These are phyloP conservation scores for Phytophthora multivora DNA, from an alignment of 352 stramenopile genomes.

Conservation along the genomic window DNA sequence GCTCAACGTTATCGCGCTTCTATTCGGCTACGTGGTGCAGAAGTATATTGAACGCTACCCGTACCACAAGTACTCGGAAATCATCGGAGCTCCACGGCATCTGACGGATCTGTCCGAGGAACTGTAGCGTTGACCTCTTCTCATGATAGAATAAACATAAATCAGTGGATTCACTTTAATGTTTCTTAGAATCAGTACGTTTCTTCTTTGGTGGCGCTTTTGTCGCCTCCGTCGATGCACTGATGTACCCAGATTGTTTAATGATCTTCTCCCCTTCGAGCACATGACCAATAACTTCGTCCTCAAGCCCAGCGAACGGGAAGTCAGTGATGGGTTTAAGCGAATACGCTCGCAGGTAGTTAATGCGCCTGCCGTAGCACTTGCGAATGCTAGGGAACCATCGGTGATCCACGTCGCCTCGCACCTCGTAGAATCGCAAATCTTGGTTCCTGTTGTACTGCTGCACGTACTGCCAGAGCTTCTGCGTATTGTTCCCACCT, in stretches of 20 bases:
- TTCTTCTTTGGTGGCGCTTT: slow-evolving; percentile 6
- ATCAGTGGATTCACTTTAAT: too few relatives aligned
- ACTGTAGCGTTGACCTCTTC: slow-evolving; percentile 25
- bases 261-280: slow-evolving; percentile 41
- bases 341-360: slow-evolving; percentile 53
- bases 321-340: slow-evolving; percentile 63
- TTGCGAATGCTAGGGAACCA: slow-evolving; percentile 60
- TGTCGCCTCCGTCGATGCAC: not conserved
- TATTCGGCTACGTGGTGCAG: slow-evolving; percentile 57
- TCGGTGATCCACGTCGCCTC: slow-evolving; percentile 57
- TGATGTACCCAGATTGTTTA: slow-evolving; percentile 24
- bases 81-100: slow-evolving; percentile 39
- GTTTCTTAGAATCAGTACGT: slow-evolving; percentile 12
- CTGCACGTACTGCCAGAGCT: slow-evolving; percentile 53
- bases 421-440: slow-evolving; percentile 52
- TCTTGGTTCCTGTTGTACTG: slow-evolving; percentile 52
- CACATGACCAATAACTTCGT: slow-evolving; percentile 47
- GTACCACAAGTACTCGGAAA: slow-evolving; percentile 65
- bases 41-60: slow-evolving; percentile 68
- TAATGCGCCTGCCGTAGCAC: slow-evolving; percentile 61
- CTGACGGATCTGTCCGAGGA: slow-evolving; percentile 58
- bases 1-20: slow-evolving; percentile 58
- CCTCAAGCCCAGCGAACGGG: slow-evolving; percentile 59
- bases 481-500: slow-evolving; percentile 36
- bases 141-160: not conserved